Evolutionary conservation across 2,329 filamentous ascomycete genomes (phyloP).

Genomic region (Hypoxylon sp.): DNA sequence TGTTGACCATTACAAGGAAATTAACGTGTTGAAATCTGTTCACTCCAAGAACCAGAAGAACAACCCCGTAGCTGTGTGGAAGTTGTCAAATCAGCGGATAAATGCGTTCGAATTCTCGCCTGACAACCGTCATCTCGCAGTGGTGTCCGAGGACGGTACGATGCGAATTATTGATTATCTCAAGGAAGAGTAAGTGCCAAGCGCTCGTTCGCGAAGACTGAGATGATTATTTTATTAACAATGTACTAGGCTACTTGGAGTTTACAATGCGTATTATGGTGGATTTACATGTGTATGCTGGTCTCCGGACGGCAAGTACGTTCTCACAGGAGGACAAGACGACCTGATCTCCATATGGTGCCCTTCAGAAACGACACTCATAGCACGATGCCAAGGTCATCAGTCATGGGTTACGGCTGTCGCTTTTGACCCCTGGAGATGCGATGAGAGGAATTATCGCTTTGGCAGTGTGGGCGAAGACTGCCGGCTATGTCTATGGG

Average conservation of each 20-base stretch:
- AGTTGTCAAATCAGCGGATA: conserved; percentile 89
- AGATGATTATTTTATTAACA: conserved; percentile 12
- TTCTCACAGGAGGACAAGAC: conserved; percentile 95
- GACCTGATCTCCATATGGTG: conserved; percentile 98
- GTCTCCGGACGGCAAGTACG: conserved; percentile 97
- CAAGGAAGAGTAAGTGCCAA: conserved; percentile 79
- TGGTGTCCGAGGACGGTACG: conserved; percentile 92
- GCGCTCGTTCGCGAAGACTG: not conserved
- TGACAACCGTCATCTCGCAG: conserved; percentile 86
- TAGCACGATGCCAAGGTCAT: conserved; percentile 94
- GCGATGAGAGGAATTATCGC: conserved; percentile 93
- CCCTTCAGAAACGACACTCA: conserved; percentile 83
- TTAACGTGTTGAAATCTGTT: conserved; percentile 90
- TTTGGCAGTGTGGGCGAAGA: conserved; percentile 98
- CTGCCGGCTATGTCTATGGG: conserved; percentile 91
- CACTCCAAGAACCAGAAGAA: conserved; percentile 93
- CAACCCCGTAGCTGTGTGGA: conserved; percentile 95
- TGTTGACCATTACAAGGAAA: conserved; percentile 60
- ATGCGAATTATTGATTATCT: conserved; percentile 93
- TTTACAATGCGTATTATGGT: conserved; percentile 94
- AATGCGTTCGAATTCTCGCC: conserved; percentile 95
- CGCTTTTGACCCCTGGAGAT: conserved; percentile 96
- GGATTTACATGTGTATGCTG: conserved; percentile 94
- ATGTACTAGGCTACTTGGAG: conserved; percentile 77
- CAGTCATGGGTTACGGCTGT: conserved; percentile 95